A percentile compares a stretch with the other conserved stretches of the same genome.
Evolutionary conservation across 2,329 filamentous ascomycete species (phyloP).

Genomic region (Hypocreales sp.): DNA sequence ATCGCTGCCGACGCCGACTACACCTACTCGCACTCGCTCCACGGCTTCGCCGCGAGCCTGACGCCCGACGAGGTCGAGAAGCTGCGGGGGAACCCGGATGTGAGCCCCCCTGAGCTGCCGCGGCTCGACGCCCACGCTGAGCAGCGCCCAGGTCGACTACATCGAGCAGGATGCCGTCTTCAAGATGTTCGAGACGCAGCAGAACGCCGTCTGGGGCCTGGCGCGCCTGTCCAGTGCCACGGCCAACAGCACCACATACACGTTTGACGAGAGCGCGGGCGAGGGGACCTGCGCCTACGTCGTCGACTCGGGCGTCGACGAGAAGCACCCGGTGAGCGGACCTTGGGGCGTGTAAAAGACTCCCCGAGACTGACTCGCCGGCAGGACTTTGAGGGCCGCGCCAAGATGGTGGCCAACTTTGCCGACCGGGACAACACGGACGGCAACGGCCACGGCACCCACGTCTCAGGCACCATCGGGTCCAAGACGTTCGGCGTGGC

Average conservation of each 20-base stretch:
- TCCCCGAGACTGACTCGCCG: too few species aligned
- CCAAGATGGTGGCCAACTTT: slow-evolving; percentile 21
- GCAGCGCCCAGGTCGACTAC: slow-evolving; percentile 15
- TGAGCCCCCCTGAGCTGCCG: too few species aligned
- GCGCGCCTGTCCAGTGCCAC: slow-evolving; percentile 18
- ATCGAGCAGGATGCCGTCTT: slow-evolving; percentile 24
- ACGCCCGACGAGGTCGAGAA: slow-evolving; percentile 9
- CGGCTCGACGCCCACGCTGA: too few species aligned
- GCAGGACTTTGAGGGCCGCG: slow-evolving; percentile 25
- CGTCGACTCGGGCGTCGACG: slow-evolving; percentile 27
- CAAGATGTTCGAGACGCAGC: slow-evolving; percentile 35
- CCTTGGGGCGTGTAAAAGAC: too few species aligned
- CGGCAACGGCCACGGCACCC: slow-evolving; percentile 30
- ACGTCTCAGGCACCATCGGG: slow-evolving; percentile 29
- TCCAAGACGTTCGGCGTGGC: slow-evolving; percentile 26
- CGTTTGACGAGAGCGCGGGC: slow-evolving; percentile 21
- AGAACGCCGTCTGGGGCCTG: slow-evolving; percentile 23
- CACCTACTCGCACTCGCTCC: slow-evolving; percentile 11
- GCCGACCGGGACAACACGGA: slow-evolving; percentile 20
- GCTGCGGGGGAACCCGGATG: slow-evolving; percentile 11
- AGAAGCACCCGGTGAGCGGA: slow-evolving; percentile 14
- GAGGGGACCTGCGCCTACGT: slow-evolving; percentile 26
- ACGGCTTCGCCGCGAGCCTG: slow-evolving; percentile 14
- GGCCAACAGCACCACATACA: slow-evolving; percentile 14
- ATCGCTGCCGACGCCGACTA: slow-evolving; percentile 17